A percentile compares a stretch with the other conserved stretches of the same genome.
Conservation (phyloP, 495 filamentous ascomycete species). For the Cetradonia linearis region DNA sequence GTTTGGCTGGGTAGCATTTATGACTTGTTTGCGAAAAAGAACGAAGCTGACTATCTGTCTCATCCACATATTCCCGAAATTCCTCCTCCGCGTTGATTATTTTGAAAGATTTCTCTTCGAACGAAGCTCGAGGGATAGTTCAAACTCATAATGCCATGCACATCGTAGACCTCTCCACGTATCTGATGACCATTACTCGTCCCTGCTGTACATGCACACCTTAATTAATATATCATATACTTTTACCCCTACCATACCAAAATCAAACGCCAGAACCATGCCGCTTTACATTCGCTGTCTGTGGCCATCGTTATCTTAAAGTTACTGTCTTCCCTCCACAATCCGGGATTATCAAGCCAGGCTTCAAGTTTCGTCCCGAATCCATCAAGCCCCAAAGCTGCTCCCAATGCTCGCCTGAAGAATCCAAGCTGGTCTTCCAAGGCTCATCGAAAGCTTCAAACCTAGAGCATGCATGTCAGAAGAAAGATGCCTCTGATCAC, state of each 20-base stretch:
- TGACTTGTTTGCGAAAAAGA: neutral
- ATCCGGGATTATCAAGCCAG: conserved; percentile 75
- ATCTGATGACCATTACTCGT: neutral
- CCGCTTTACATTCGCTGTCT: neutral
- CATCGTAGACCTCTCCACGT: no score
- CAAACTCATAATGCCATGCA: neutral
- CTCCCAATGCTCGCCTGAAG: conserved; percentile 68
- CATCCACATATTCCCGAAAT: neutral
- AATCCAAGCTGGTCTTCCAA: conserved; percentile 76
- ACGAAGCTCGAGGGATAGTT: neutral
- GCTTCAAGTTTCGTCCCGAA: conserved; percentile 72
- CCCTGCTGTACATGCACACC: conserved; percentile 1
- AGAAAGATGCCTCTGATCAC: no score
- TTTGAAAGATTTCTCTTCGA: neutral
- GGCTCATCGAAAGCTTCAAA: conserved; percentile 27
- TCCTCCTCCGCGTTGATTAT: neutral
- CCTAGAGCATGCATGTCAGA: no score
- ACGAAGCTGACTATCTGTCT: neutral
- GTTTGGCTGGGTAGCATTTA: neutral
- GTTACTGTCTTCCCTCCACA: conserved; percentile 65
- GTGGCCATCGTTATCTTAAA: conserved; percentile 2
- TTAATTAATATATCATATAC: neutral
- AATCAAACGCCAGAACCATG: conserved; percentile 3
- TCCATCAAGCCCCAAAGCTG: conserved; percentile 95
- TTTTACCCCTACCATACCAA: neutral